Evolutionary conservation across 345 rosid species (phyloP), one percentile per base, ranked within the genome.

Genomic region (Salix caprea): DNA sequence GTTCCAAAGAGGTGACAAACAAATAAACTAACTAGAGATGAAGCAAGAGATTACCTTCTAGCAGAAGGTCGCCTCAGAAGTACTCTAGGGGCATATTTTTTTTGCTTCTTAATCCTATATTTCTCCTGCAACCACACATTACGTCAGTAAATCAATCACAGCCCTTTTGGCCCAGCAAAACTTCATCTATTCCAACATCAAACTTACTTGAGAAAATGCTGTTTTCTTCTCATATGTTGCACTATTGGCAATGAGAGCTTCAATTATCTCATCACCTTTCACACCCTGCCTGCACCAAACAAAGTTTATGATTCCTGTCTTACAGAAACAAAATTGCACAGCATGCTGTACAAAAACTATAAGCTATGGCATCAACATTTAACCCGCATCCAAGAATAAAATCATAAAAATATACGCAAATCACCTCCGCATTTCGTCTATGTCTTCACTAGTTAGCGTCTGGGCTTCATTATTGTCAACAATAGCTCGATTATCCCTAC

Each of bases 191-290:
- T 24, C n/a, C 23, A 32, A 18, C 44, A 12, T 64, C 24, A 67
- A 23, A 72, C 79, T 67, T 77, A 86, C 99, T 87, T 96, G 97
- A 9, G 99, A 93, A 76, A 93, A 90, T 42, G 78, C 74, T 24
- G 91, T 88, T 86, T 93, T 96, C 91, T 91, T 92, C 60, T 91
- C 96, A 82, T 89, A 96, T 15, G 99, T 93, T 58, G 96, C 84
- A 82, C 97, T 93, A 37, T 93, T 96, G 58, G 98, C 89, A 80
- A 96, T 93, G 32, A 96, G 89, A 69, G 98, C 99, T 83, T 89
- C 97, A 67, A 96, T 87, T 50, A 96, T 96, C 54, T 92, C 92
- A 79, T 88, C 88, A 0, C 97, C 99, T 67, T 90, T 89, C 5
- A 94, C 94, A 77, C 99, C 99, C 74, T 92, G 89, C 75, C 98